Base-by-base conservation (phyloP, 2,329 filamentous ascomycete species). In the Fusarium beomiforme region DNA sequence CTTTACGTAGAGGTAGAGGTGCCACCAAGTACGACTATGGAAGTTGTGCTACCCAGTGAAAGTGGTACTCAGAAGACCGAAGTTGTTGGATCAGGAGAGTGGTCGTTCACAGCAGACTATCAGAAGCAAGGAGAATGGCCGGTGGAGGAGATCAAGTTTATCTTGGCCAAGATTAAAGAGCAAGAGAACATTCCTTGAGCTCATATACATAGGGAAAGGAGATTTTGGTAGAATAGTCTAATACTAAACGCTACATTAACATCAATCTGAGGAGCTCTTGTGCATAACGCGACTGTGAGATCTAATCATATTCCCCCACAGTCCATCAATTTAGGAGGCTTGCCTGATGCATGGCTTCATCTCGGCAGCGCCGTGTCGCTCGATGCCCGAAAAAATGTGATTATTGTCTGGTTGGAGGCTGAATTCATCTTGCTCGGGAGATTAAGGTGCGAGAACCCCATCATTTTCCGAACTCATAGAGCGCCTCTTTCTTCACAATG, bases 21-120 rank as follows among this genome's bases (percentile, higher is more conserved):
- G 2, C 74, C 74, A 2, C 62, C 69, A 0, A 51, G 62, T 8
- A 76, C 72, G 1, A 64, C 59, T 0, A 74, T 76, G 71, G 74
- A 76, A 2, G 69, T 76, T 14, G 43, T 72, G 1, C 16, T 76
- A 2, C 74, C 74, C 3, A 29, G 5, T 11, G 14, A n/a, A n/a
- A 54, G 24, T 49, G 53, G 14, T 1, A 26, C 42, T 4, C 34
- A 53, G 3, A 70, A 59, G 41, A 66, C 53, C 2, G 55, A 76
- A 44, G 41, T 46, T 16, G 55, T 76, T n/a, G 67, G 64, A 1
- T 70, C 72, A 14, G 74, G 74, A 0, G 64, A 53, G 6, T 72
- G 74, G 75, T 70, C 66, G 0, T 74, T 77, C 21, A 41, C 53
- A 10, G 29, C 8, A 16, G 50, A 44, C 0, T 60, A 63, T 3